phyloP scores from a whole-genome alignment of 139 green algal species.

The Haematococcus lacustris region DNA sequence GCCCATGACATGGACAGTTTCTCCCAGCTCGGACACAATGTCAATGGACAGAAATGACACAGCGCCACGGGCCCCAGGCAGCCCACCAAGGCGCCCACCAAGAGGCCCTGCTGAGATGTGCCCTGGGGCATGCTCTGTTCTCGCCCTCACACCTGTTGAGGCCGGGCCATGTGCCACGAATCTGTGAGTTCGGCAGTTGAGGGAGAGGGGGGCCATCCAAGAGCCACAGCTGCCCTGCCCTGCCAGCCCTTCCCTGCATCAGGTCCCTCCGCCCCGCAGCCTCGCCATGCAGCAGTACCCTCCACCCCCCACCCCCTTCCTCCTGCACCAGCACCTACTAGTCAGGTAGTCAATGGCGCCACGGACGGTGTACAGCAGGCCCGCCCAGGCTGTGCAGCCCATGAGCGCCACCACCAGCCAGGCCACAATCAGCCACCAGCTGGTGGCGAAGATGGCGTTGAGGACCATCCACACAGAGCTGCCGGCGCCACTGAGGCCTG shows the following conservation, averaged over 20 bases:
- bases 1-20: no score
- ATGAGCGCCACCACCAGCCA: slow-evolving; percentile 5
- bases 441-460: slow-evolving; percentile 3
- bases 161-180: no score
- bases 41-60: no score
- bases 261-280: not conserved
- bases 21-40: no score
- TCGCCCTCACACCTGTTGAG: no score
- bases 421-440: slow-evolving; percentile 9
- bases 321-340: not conserved
- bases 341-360: slow-evolving; percentile 3
- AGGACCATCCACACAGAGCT: slow-evolving; percentile 4
- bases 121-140: no score
- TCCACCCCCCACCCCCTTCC: not conserved
- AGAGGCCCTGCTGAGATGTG: no score
- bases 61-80: no score
- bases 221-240: not conserved
- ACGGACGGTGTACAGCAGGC: not conserved
- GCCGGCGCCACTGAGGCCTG: slow-evolving; percentile 8
- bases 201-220: no score
- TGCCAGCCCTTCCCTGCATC: no score
- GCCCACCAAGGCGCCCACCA: no score
- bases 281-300: not conserved
- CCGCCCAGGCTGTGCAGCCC: not conserved
- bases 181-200: no score